Evolutionary conservation across 176 grass and related monocot species (phyloP), one percentile per base, ranked within the genome.

Genomic region (Bonia amplexicaulis): DNA sequence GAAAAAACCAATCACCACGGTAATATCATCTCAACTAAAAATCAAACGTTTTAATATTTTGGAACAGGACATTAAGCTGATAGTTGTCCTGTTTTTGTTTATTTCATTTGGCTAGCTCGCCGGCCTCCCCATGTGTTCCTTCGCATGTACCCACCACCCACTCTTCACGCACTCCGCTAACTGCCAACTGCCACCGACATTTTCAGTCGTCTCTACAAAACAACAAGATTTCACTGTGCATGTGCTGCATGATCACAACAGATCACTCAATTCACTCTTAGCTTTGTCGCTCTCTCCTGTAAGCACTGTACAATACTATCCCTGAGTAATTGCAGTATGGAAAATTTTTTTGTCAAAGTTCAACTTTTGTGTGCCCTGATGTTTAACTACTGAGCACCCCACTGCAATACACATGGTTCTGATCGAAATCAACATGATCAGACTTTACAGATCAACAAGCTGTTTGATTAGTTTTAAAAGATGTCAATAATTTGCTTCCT

Each of bases 121-220:
- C 31, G 53, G 54, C 55, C 66, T 23, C 46, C 11, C 83, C 83
- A 86, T 90, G 88, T 90, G 88, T 66, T 80, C 19, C 53, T 76
- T 66, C 67, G 33, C 83, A 65, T 83, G 88, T 47, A 64, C 23
- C 77, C 51, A 23, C n/a, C 53, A 4, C 4, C 48, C 60, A 69
- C 78, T 54, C 87, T 14, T 72, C 57, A 57, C 57, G 81, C 75
- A 80, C 75, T 40, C 17, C 12, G 39, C 76, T 78, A 90, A 86
- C 79, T 0, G 79, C 73, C 83, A 90, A 86, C 80, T 35, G 84
- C 84, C 74, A 53, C 67, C 78, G 84, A 52, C 57, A 82, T 60
- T 63, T 79, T 20, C 49, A 35, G 73, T 73, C 29, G 42, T 33
- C 33, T 41, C 13, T n/a, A 72, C 27, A 17, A 75, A 54, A 33